These are phyloP conservation scores for Eimeria brunetti DNA, from an alignment of 169 alveolate genomes.

Conservation along the genomic window DNA sequence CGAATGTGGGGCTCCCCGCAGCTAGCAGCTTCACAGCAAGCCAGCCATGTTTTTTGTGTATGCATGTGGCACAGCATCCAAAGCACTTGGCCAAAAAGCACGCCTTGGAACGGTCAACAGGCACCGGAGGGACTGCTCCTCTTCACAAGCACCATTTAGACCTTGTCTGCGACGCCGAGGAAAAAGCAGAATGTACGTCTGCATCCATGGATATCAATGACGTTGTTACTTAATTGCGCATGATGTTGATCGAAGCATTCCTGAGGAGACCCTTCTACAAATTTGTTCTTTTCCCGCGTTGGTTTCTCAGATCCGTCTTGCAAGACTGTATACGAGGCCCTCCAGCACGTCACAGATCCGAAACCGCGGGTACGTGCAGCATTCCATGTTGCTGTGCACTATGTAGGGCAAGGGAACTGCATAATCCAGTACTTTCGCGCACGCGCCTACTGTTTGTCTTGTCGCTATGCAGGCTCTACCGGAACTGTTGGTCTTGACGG, in stretches of 20 bases:
- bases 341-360: slow-evolving; percentile 43
- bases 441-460: neutral
- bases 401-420: neutral
- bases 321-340: slow-evolving; percentile 69
- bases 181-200: slow-evolving; percentile 44
- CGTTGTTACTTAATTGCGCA: neutral
- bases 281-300: neutral
- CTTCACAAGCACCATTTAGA: slow-evolving; percentile 57
- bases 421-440: neutral
- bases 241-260: neutral
- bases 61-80: slow-evolving; percentile 57
- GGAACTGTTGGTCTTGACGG: slow-evolving; percentile 75
- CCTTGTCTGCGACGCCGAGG: slow-evolving; percentile 48
- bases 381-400: neutral
- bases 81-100: slow-evolving; percentile 48
- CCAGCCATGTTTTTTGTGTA: neutral
- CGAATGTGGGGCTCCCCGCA: neutral
- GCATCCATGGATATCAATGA: neutral
- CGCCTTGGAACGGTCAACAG: slow-evolving; percentile 70
- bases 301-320: slow-evolving; percentile 30
- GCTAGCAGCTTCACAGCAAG: neutral
- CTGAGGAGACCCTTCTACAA: neutral
- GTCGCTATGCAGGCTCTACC: slow-evolving; percentile 49
- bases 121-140: slow-evolving; percentile 57
- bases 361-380: slow-evolving; percentile 36